Evolutionary conservation across 2,329 filamentous ascomycete genomes (phyloP).

Genomic region (Dactylellina leptospora): DNA sequence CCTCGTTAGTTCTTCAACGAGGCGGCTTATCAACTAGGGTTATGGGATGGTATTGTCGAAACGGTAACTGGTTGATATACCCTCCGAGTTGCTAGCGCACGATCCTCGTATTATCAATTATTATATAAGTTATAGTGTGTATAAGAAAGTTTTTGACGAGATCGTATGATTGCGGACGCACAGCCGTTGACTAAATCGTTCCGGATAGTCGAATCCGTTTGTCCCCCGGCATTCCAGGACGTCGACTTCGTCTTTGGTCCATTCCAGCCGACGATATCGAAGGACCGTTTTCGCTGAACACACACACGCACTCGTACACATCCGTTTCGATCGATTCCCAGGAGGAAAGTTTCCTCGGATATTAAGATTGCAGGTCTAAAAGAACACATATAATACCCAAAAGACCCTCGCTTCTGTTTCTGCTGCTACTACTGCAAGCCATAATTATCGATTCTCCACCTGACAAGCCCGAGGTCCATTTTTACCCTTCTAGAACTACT

Average conservation of each 20-base stretch:
- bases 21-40: too few species aligned
- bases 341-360: constrained; percentile 33
- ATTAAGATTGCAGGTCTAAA: constrained; percentile 14
- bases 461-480: constrained; percentile 19
- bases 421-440: constrained; percentile 18
- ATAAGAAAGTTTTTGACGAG: too few species aligned
- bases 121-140: constrained; percentile 21
- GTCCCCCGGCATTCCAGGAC: constrained; percentile 28
- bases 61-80: too few species aligned
- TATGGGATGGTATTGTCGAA: too few species aligned
- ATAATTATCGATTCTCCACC: constrained; percentile 26
- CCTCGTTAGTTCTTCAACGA: too few species aligned
- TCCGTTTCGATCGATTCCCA: too few species aligned
- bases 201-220: constrained; percentile 43
- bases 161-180: constrained; percentile 31
- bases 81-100: too few species aligned
- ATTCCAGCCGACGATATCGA: constrained; percentile 25
- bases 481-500: constrained; percentile 32
- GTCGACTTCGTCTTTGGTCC: constrained; percentile 26
- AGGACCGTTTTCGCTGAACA: constrained; percentile 24
- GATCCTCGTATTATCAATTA: constrained; percentile 45
- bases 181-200: constrained; percentile 26
- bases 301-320: too few species aligned
- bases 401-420: background rate
- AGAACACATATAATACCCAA: constrained; percentile 10